Evolutionary conservation across 2,329 filamentous ascomycete genomes (phyloP).

Genomic region (Aspergillus transmontanensis): DNA sequence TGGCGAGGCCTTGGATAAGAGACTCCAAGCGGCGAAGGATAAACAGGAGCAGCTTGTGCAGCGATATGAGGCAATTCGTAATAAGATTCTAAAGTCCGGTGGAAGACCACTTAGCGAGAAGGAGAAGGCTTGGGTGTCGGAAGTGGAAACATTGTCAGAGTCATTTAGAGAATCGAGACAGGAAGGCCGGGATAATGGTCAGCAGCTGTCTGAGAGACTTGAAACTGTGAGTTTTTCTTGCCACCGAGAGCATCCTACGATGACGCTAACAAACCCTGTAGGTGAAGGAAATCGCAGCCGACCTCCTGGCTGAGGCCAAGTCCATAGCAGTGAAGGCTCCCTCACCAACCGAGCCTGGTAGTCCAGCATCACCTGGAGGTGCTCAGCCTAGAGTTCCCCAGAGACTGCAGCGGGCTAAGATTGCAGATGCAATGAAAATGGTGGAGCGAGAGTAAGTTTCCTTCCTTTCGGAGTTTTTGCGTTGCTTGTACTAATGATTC

Average conservation of each 20-base stretch:
- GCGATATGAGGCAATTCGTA: conserved; percentile 48
- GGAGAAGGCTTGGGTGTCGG: conserved; percentile 48
- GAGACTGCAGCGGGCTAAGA: conserved; percentile 48
- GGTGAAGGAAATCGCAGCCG: conserved; percentile 44
- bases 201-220: conserved; percentile 38
- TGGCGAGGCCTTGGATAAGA: conserved; percentile 39
- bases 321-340: conserved; percentile 33
- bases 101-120: conserved; percentile 50
- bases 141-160: conserved; percentile 43
- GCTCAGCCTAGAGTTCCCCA: conserved; percentile 40
- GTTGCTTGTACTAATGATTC: conserved; percentile 12
- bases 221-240: conserved; percentile 39
- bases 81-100: conserved; percentile 45
- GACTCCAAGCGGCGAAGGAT: conserved; percentile 43
- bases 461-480: background rate
- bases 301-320: conserved; percentile 42
- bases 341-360: conserved; percentile 29
- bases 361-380: conserved; percentile 31
- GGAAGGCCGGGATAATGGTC: conserved; percentile 26
- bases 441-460: conserved; percentile 51
- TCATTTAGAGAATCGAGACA: conserved; percentile 34
- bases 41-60: conserved; percentile 43
- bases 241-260: no score
- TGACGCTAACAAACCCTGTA: conserved; percentile 25
- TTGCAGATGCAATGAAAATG: conserved; percentile 53